phyloP scores from a whole-genome alignment of 1,284 basidiomycete genomes.

The Ceratobasidium sp. region DNA sequence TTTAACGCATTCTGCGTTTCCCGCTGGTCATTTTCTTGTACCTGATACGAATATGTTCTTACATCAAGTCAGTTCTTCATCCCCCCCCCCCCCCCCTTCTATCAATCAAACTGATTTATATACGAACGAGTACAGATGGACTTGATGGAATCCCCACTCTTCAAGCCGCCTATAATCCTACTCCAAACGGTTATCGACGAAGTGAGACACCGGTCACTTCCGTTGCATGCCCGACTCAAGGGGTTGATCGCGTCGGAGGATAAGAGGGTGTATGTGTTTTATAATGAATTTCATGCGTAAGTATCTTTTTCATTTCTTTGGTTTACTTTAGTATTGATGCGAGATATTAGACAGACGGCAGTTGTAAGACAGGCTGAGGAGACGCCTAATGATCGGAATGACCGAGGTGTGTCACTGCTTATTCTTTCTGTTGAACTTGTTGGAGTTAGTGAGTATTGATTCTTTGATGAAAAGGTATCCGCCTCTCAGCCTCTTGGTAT shows the following conservation, averaged over 20 bases:
- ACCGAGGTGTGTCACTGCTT: constrained; percentile 74
- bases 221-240: constrained; percentile 92
- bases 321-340: constrained; percentile 38
- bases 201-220: constrained; percentile 94
- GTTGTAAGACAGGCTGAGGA: constrained; percentile 80
- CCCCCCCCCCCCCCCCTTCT: too few species aligned
- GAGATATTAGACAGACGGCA: constrained; percentile 76
- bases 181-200: constrained; percentile 97
- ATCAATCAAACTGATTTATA: not conserved
- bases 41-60: constrained; percentile 98
- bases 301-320: constrained; percentile 53
- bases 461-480: constrained; percentile 75
- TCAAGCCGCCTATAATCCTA: constrained; percentile 85
- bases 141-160: constrained; percentile 81
- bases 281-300: constrained; percentile 90
- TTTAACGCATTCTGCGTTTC: constrained; percentile 67
- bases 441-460: constrained; percentile 18
- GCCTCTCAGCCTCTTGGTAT: constrained; percentile 89
- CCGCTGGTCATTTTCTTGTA: constrained; percentile 84
- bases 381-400: constrained; percentile 92
- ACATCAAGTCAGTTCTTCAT: constrained; percentile 74
- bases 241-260: constrained; percentile 85
- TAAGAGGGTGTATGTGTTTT: constrained; percentile 87
- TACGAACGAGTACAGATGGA: constrained; percentile 78
- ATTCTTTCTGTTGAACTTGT: constrained; percentile 9